A percentile compares a stretch with the other conserved stretches of the same genome.
Conservation (phyloP, 768 basidiomycete genomes). For the Saitozyma podzolica region DNA sequence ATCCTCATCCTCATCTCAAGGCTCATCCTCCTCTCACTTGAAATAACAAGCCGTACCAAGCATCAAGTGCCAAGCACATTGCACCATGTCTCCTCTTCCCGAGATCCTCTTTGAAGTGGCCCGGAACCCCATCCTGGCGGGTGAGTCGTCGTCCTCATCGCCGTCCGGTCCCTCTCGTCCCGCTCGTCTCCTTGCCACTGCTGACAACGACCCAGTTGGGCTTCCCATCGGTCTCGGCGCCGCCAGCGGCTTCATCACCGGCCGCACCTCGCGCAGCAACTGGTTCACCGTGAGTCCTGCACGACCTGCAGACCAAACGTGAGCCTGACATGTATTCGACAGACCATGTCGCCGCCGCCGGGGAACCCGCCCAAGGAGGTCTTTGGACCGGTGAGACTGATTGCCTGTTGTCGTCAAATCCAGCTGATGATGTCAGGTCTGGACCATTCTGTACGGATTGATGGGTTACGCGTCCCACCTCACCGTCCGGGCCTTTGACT, state of each 20-base stretch:
- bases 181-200: neutral
- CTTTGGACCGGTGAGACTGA: conserved; percentile 65
- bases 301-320: neutral
- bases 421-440: conserved; percentile 13
- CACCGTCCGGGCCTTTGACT: conserved; percentile 61
- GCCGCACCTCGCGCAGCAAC: conserved; percentile 57
- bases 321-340: neutral
- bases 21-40: too few species aligned
- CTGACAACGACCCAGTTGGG: conserved; percentile 54
- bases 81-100: conserved; percentile 56
- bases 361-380: conserved; percentile 59
- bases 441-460: conserved; percentile 28
- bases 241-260: conserved; percentile 59
- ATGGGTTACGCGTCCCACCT: conserved; percentile 72
- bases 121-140: conserved; percentile 60
- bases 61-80: too few species aligned
- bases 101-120: conserved; percentile 61
- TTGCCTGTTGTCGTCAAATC: conserved; percentile 7
- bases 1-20: too few species aligned
- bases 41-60: too few species aligned
- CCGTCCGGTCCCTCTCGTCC: neutral
- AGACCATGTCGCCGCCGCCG: conserved; percentile 61
- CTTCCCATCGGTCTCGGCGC: conserved; percentile 63
- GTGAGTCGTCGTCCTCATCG: conserved; percentile 13
- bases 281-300: conserved; percentile 63